These are phyloP conservation scores for Aspergillus kassunensis DNA, from an alignment of 495 filamentous ascomycete species.

Conservation along the genomic window DNA sequence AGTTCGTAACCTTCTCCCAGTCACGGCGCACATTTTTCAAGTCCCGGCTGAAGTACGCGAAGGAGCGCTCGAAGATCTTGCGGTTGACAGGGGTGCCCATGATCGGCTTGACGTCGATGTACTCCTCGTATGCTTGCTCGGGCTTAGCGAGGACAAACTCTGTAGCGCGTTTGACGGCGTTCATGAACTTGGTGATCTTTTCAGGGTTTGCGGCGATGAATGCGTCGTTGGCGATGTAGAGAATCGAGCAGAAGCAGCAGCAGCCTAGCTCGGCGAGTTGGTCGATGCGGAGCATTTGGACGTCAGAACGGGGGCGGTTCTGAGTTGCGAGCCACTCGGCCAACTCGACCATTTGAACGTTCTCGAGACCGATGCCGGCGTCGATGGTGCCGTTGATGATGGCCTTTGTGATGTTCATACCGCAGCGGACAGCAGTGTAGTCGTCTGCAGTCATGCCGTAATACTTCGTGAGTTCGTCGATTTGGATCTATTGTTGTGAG, in stretches of 20 bases:
- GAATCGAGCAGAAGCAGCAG: slow-evolving; percentile 72
- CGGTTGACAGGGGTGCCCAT: slow-evolving; percentile 62
- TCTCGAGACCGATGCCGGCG: slow-evolving; percentile 68
- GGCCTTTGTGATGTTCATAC: slow-evolving; percentile 60
- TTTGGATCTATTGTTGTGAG: slow-evolving; percentile 51
- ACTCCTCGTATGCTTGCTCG: slow-evolving; percentile 54
- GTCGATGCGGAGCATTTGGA: slow-evolving; percentile 72
- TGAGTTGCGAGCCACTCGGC: slow-evolving; percentile 63
- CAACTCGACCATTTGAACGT: slow-evolving; percentile 71
- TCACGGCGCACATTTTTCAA: slow-evolving; percentile 66
- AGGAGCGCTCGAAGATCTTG: slow-evolving; percentile 70
- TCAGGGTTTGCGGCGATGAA: slow-evolving; percentile 60
- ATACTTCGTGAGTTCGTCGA: slow-evolving; percentile 68
- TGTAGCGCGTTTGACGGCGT: slow-evolving; percentile 61
- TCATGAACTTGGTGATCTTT: slow-evolving; percentile 55
- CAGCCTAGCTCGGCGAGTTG: slow-evolving; percentile 67
- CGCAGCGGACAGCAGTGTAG: slow-evolving; percentile 65
- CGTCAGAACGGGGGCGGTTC: slow-evolving; percentile 55
- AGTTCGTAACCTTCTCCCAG: slow-evolving; percentile 66
- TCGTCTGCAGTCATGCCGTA: slow-evolving; percentile 65
- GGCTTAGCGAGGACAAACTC: slow-evolving; percentile 62
- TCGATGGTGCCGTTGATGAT: slow-evolving; percentile 64
- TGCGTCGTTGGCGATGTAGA: slow-evolving; percentile 65
- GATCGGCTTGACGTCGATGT: slow-evolving; percentile 62
- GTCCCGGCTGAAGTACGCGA: slow-evolving; percentile 66